A percentile compares a stretch with the other conserved stretches of the same genome.
Evolutionary conservation across 768 basidiomycete genomes (phyloP).

Genomic region (Auriculariales sp.): DNA sequence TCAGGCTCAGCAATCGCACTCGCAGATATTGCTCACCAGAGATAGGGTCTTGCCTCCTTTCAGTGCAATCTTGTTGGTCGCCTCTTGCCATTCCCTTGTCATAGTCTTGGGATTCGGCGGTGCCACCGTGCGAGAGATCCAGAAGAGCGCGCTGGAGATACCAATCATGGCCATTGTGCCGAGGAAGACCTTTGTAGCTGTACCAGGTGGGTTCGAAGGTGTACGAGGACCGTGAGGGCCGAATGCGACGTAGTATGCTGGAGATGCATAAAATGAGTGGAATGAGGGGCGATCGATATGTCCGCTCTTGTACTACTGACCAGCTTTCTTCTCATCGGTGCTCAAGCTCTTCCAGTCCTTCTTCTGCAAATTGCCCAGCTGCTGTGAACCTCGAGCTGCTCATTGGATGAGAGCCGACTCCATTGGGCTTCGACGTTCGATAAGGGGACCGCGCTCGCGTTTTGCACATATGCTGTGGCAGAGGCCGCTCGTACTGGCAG

Average conservation of each 20-base stretch:
- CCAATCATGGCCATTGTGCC: conserved; percentile 44
- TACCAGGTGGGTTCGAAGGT: conserved; percentile 59
- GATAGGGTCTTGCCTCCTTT: conserved; percentile 82
- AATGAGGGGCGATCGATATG: conserved; percentile 5
- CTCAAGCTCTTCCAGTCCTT: conserved; percentile 89
- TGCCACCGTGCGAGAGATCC: conserved; percentile 35
- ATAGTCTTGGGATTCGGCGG: conserved; percentile 65
- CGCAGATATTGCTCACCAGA: too few species aligned
- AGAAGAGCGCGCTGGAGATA: conserved; percentile 39
- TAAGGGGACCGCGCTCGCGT: too few species aligned
- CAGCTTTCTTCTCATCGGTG: conserved; percentile 94
- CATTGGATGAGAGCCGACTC: conserved; percentile 50
- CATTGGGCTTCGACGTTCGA: conserved; percentile 92
- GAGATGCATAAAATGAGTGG: conserved; percentile 1
- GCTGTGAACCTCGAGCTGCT: conserved; percentile 71
- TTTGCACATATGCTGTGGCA: too few species aligned
- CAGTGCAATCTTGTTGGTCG: conserved; percentile 63
- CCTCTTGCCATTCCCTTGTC: conserved; percentile 89
- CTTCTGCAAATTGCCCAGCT: conserved; percentile 85
- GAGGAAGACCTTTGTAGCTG: conserved; percentile 51
- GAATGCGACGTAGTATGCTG: conserved; percentile 96
- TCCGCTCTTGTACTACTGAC: too few species aligned
- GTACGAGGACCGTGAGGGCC: conserved; percentile 90
- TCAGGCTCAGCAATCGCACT: too few species aligned
- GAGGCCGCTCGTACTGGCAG: too few species aligned